phyloP scores from a whole-genome alignment of 2,329 filamentous ascomycete genomes.

The Fusarium praegraminearum region DNA sequence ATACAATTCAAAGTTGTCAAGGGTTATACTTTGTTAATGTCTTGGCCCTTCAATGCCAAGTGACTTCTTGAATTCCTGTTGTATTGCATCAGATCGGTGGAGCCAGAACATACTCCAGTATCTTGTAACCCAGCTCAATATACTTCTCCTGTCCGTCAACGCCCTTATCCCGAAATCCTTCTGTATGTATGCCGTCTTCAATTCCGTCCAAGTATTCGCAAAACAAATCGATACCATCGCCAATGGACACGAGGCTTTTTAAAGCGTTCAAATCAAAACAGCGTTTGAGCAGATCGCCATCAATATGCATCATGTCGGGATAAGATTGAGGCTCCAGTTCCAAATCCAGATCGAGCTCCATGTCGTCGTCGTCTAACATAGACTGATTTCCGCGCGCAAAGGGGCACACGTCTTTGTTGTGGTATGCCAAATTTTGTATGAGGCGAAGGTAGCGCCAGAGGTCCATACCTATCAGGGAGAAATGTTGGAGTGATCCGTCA shows the following conservation, averaged over 20 bases:
- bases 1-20: neutral
- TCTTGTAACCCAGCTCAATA: constrained; percentile 63
- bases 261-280: constrained; percentile 63
- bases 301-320: constrained; percentile 69
- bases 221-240: constrained; percentile 56
- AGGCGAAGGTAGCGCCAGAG: constrained; percentile 78
- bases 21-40: neutral
- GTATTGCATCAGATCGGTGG: constrained; percentile 58
- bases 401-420: constrained; percentile 62
- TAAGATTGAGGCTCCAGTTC: constrained; percentile 52
- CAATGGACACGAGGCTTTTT: constrained; percentile 56
- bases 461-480: constrained; percentile 72
- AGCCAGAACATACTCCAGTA: constrained; percentile 66
- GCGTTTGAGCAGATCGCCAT: constrained; percentile 73
- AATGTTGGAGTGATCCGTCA: constrained; percentile 76
- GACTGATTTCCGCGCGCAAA: constrained; percentile 51
- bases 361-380: constrained; percentile 3
- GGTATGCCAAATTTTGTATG: constrained; percentile 75
- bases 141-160: constrained; percentile 51
- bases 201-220: constrained; percentile 62
- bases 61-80: neutral
- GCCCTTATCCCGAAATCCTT: constrained; percentile 46
- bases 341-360: constrained; percentile 37
- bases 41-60: neutral
- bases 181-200: constrained; percentile 59